Conservation (phyloP, 352 stramenopile genomes). For the Pythium brassicae region DNA sequence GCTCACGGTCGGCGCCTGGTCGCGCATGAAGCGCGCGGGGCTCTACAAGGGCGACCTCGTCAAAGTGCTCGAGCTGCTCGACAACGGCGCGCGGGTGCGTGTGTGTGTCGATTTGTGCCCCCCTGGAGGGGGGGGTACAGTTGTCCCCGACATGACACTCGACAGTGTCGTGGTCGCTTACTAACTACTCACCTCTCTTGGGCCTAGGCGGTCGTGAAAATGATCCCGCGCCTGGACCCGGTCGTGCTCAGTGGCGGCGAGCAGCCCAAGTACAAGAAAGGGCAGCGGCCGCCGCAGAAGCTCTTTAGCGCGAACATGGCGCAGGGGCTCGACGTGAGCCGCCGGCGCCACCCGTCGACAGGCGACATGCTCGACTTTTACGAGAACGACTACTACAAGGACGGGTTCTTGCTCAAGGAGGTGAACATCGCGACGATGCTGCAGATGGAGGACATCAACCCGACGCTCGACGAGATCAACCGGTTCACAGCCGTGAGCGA, state of each 20-base stretch:
- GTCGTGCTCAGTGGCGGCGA: conserved; percentile 70
- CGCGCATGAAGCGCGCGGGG: conserved; percentile 80
- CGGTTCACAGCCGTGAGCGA: conserved; percentile 70
- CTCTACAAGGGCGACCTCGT: conserved; percentile 86
- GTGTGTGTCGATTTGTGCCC: no score
- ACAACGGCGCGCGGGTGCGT: conserved; percentile 73
- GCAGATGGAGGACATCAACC: conserved; percentile 80
- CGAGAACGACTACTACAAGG: conserved; percentile 87
- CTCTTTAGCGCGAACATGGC: conserved; percentile 75
- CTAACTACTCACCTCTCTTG: not conserved
- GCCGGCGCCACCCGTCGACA: conserved; percentile 64
- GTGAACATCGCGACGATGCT: conserved; percentile 86
- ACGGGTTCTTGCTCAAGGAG: conserved; percentile 86
- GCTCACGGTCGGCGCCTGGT: conserved; percentile 72
- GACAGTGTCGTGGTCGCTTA: not conserved
- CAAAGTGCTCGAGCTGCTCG: conserved; percentile 85
- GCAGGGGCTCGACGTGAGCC: conserved; percentile 50
- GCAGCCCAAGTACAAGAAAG: conserved; percentile 87
- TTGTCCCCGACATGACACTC: no score
- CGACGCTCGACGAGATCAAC: conserved; percentile 86
- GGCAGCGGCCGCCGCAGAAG: conserved; percentile 82
- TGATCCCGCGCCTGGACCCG: conserved; percentile 79
- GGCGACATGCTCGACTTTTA: conserved; percentile 88
- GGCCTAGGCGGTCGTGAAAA: conserved; percentile 71
- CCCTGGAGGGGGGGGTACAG: no score